phyloP scores from a whole-genome alignment of 257 asterid genomes.

The Solanum infundibuliforme region DNA sequence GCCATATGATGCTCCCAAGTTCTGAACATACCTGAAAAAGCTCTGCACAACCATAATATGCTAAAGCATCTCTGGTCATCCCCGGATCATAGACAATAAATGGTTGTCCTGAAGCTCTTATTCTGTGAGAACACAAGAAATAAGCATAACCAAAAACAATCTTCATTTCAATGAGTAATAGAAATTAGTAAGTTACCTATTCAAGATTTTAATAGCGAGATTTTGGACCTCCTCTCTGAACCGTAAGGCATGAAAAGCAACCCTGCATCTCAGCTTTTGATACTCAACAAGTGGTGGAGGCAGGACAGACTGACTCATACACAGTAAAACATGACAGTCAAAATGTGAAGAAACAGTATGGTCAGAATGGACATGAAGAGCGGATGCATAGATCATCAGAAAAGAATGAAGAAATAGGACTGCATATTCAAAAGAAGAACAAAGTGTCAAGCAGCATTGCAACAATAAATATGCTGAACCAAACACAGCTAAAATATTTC shows the following conservation, averaged over 20 bases:
- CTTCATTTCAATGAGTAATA: neutral
- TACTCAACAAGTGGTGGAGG: conserved; percentile 75
- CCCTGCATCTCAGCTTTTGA: conserved; percentile 92
- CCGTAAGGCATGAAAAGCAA: conserved; percentile 77
- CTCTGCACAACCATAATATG: conserved; percentile 94
- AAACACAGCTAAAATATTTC: neutral
- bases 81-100: conserved; percentile 96
- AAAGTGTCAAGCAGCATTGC: neutral
- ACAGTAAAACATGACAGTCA: conserved; percentile 2
- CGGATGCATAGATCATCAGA: neutral
- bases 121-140: conserved; percentile 19
- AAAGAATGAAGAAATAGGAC: neutral
- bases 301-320: conserved; percentile 49
- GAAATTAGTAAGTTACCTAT: conserved; percentile 25
- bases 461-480: neutral
- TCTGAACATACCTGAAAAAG: conserved; percentile 71
- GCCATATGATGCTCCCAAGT: conserved; percentile 4
- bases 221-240: conserved; percentile 86
- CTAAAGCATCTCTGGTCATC: conserved; percentile 91
- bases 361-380: neutral
- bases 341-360: neutral
- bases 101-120: conserved; percentile 74
- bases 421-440: neutral
- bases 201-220: conserved; percentile 72
- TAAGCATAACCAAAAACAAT: conserved; percentile 1